Conservation (phyloP, 257 asterid genomes). For the Sherardia arvensis region DNA sequence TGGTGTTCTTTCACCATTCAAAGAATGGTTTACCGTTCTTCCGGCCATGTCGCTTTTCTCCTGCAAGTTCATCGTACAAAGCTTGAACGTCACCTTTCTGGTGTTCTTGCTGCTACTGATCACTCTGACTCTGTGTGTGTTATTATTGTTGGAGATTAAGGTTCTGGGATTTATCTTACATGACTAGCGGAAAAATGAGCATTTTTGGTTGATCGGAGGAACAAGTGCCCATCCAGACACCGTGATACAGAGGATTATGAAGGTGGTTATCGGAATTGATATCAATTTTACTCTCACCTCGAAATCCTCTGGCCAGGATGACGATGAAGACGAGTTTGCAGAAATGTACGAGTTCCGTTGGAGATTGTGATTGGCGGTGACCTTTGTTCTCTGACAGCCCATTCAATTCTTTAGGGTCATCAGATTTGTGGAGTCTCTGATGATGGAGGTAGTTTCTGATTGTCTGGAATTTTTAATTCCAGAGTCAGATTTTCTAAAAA, state of each 20-base stretch:
- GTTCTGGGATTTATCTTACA: constrained; percentile 87
- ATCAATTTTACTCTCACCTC: constrained; percentile 82
- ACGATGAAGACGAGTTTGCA: constrained; percentile 63
- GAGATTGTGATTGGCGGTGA: too few relatives aligned
- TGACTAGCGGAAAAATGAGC: constrained; percentile 97
- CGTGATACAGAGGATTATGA: constrained; percentile 71
- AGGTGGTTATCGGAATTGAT: constrained; percentile 79
- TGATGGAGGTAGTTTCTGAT: too few relatives aligned
- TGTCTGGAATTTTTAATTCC: too few relatives aligned
- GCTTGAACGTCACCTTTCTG: constrained; percentile 55
- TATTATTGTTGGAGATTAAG: constrained; percentile 61
- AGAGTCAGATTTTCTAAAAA: too few relatives aligned
- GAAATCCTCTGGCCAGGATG: constrained; percentile 60
- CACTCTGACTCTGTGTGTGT: constrained; percentile 52
- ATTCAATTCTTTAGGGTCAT: too few relatives aligned
- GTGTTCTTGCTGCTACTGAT: constrained; percentile 44
- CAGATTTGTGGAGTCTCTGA: too few relatives aligned
- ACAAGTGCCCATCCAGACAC: constrained; percentile 93
- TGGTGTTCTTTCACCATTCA: constrained; percentile 74
- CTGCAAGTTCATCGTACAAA: constrained; percentile 75
- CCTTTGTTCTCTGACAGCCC: too few relatives aligned
- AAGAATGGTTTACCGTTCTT: constrained; percentile 72
- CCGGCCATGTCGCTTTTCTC: constrained; percentile 88
- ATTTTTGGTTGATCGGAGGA: constrained; percentile 91
- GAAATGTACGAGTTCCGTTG: constrained; percentile 81